These are phyloP conservation scores for Talaromyces sp. DNA, from an alignment of 2,329 filamentous ascomycete genomes.

Conservation along the genomic window DNA sequence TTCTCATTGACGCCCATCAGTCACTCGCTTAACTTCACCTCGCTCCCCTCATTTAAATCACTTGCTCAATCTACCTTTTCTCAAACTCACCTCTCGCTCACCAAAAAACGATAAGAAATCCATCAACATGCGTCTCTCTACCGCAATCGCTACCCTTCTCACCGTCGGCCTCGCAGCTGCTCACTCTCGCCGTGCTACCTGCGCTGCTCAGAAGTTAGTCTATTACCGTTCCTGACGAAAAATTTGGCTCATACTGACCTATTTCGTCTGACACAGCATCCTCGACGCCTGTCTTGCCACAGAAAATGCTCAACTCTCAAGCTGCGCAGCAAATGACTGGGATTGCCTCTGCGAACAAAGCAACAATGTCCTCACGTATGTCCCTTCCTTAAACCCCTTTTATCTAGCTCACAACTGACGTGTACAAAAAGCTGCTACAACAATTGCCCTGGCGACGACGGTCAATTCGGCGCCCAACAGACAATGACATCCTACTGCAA, in stretches of 20 bases:
- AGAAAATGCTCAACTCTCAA: conserved; percentile 40
- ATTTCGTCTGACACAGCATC: conserved; percentile 34
- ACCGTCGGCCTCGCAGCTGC: conserved; percentile 19
- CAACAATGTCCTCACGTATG: conserved; percentile 50
- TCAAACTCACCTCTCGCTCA: not conserved
- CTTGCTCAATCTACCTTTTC: not conserved
- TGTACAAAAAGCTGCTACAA: conserved; percentile 53
- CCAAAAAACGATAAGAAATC: not conserved
- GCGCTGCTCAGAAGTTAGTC: conserved; percentile 22
- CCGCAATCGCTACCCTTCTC: conserved; percentile 18
- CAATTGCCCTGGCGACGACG: conserved; percentile 56
- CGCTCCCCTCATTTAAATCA: not conserved
- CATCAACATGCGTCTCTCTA: conserved; percentile 19
- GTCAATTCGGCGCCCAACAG: conserved; percentile 30
- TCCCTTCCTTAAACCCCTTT: not conserved
- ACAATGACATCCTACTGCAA: conserved; percentile 40
- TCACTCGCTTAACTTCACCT: not conserved
- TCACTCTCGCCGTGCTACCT: conserved; percentile 12
- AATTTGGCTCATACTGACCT: not conserved
- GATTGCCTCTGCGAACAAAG: conserved; percentile 58
- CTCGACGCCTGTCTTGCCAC: conserved; percentile 48
- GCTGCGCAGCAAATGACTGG: conserved; percentile 50
- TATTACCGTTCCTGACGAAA: not conserved
- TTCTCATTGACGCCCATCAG: not conserved
- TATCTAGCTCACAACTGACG: not conserved